Percentiles rank a stretch among this genome's conserved stretches.
These are phyloP conservation scores for Glycine soja DNA, from an alignment of 306 rosid species.

Conservation along the genomic window DNA sequence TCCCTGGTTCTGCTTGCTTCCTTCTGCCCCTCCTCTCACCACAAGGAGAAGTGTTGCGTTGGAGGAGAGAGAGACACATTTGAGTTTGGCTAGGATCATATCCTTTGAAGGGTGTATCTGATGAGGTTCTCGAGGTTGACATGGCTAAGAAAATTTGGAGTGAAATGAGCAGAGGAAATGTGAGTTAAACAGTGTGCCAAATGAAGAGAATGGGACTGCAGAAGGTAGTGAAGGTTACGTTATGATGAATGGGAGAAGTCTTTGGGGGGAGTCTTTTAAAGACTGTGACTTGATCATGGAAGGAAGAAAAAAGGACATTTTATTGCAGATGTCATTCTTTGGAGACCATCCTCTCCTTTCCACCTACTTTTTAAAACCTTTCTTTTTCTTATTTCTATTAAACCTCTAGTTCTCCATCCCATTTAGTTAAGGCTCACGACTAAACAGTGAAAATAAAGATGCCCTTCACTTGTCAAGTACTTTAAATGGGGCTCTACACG, in stretches of 20 bases:
- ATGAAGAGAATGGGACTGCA: constrained; percentile 43
- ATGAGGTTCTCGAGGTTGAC: constrained; percentile 75
- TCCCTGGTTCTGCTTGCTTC: constrained; percentile 88
- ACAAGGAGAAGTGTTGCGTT: constrained; percentile 67
- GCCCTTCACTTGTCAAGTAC: constrained; percentile 66
- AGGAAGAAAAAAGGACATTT: constrained; percentile 54
- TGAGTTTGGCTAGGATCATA: constrained; percentile 59
- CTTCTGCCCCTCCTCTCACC: constrained; percentile 89
- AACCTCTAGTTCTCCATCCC: constrained; percentile 52
- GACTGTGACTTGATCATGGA: constrained; percentile 61
- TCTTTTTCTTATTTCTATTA: constrained; percentile 61
- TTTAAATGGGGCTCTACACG: constrained; percentile 57
- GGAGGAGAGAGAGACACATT: constrained; percentile 68
- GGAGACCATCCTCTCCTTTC: constrained; percentile 57
- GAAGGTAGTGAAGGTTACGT: constrained; percentile 29
- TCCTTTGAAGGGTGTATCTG: constrained; percentile 61
- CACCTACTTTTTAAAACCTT: constrained; percentile 58
- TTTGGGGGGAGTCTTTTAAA: constrained; percentile 61
- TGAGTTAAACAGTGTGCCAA: constrained; percentile 40
- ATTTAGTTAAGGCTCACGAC: constrained; percentile 55
- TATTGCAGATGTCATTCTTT: constrained; percentile 65
- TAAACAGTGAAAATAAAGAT: constrained; percentile 69
- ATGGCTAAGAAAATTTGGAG: constrained; percentile 53
- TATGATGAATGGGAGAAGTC: constrained; percentile 50
- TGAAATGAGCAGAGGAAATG: constrained; percentile 29